Evolutionary conservation across 2,329 filamentous ascomycete genomes (phyloP).

Genomic region (Cryoendolithus antarcticus): DNA sequence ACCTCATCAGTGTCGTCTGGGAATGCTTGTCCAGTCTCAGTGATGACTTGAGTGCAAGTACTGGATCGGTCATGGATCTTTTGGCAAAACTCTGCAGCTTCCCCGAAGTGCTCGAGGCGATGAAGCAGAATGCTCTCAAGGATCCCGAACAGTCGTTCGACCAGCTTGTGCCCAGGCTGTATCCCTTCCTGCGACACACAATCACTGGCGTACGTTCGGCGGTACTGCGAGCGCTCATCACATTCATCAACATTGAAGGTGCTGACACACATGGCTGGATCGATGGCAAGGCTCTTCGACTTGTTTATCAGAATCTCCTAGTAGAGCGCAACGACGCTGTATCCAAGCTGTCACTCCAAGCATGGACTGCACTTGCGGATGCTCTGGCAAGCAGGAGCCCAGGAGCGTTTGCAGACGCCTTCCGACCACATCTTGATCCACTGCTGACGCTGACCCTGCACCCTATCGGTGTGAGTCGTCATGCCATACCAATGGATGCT

Average conservation of each 20-base stretch:
- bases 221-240: constrained; percentile 82
- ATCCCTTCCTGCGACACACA: constrained; percentile 91
- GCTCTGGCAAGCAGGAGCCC: constrained; percentile 50
- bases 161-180: constrained; percentile 80
- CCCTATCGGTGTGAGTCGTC: constrained; percentile 80
- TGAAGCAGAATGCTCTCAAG: constrained; percentile 76
- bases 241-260: constrained; percentile 78
- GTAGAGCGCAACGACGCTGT: constrained; percentile 83
- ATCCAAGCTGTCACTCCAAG: constrained; percentile 67
- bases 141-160: constrained; percentile 85
- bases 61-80: constrained; percentile 96
- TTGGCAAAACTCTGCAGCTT: constrained; percentile 92
- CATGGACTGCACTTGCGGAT: constrained; percentile 70
- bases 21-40: constrained; percentile 93
- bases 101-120: constrained; percentile 79
- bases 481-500: constrained; percentile 85
- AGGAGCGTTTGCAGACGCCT: constrained; percentile 56
- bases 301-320: constrained; percentile 90
- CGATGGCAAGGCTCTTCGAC: constrained; percentile 71
- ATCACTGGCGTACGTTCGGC: constrained; percentile 91
- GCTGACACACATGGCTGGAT: constrained; percentile 79
- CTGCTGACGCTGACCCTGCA: constrained; percentile 76
- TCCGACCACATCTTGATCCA: constrained; percentile 63
- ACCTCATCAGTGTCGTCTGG: constrained; percentile 90
- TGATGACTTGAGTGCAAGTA: constrained; percentile 92